Evolutionary conservation across 306 rosid species (phyloP).

Genomic region (Erythrophleum fordii): DNA sequence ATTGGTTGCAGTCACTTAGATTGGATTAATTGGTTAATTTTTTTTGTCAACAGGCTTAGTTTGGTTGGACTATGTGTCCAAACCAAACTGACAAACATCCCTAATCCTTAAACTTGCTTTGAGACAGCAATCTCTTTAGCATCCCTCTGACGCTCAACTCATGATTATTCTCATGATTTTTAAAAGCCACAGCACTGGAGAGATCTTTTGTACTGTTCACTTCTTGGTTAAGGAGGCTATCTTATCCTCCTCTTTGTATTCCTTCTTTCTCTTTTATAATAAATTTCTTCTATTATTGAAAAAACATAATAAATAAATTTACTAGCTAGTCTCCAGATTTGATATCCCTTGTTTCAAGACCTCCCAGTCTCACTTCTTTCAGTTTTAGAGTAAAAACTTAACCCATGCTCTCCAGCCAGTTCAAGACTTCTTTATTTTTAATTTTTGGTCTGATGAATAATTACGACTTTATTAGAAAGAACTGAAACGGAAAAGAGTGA

Average conservation of each 20-base stretch:
- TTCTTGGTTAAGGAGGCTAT: neutral
- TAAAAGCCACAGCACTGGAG: neutral
- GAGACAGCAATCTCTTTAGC: neutral
- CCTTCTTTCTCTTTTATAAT: neutral
- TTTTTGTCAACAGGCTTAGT: neutral
- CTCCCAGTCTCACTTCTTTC: neutral
- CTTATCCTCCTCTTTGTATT: neutral
- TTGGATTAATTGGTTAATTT: neutral
- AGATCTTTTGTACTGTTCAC: neutral
- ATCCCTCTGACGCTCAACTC: neutral
- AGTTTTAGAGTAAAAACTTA: neutral
- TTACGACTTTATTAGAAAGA: neutral
- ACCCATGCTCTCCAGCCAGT: neutral
- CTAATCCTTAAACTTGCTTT: neutral
- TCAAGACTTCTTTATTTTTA: neutral
- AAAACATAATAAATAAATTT: neutral
- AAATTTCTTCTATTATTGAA: neutral
- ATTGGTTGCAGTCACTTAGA: neutral
- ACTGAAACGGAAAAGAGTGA: neutral
- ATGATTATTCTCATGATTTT: neutral
- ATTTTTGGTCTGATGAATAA: neutral
- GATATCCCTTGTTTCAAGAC: neutral
- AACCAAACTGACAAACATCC: neutral
- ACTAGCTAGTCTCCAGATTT: neutral
- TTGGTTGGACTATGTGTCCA: neutral